A percentile compares a stretch with the other conserved stretches of the same genome.
phyloP scores from a whole-genome alignment of 1,139 yeast genomes.

The Suhomyces atakaporum region DNA sequence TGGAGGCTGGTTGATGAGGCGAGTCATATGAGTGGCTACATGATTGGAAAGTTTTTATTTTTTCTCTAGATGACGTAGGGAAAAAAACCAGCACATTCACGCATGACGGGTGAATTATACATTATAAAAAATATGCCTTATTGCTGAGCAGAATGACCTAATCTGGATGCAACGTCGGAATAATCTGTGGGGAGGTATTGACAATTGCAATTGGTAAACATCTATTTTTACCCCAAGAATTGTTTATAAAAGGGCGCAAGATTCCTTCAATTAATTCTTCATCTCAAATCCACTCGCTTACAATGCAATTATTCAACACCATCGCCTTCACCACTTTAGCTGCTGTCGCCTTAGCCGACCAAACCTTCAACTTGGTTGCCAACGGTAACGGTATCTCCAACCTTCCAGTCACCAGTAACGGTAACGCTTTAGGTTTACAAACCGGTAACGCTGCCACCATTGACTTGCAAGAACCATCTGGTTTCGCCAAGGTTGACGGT shows the following conservation, averaged over 20 bases:
- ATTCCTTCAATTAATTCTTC: neutral
- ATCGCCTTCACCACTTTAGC: constrained; percentile 30
- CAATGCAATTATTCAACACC: constrained; percentile 23
- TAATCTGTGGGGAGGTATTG: too few relatives aligned
- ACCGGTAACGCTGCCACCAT: constrained; percentile 23
- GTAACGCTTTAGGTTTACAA: constrained; percentile 19
- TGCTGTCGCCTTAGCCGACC: constrained; percentile 33
- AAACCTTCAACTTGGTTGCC: constrained; percentile 30
- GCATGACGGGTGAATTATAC: too few relatives aligned
- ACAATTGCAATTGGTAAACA: too few relatives aligned
- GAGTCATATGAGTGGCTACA: too few relatives aligned
- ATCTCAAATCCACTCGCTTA: constrained; percentile 5
- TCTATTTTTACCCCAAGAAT: neutral
- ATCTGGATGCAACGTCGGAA: too few relatives aligned
- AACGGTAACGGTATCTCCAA: constrained; percentile 24
- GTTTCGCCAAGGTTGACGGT: constrained; percentile 26
- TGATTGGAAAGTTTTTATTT: too few relatives aligned
- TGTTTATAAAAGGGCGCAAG: neutral
- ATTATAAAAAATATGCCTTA: too few relatives aligned
- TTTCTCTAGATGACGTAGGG: too few relatives aligned
- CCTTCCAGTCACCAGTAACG: constrained; percentile 23
- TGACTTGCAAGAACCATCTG: constrained; percentile 34
- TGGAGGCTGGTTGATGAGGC: too few relatives aligned
- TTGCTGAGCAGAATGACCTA: too few relatives aligned
- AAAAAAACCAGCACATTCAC: too few relatives aligned